phyloP scores from a whole-genome alignment of 164 flowering plant species.

The Umbellularia californica region DNA sequence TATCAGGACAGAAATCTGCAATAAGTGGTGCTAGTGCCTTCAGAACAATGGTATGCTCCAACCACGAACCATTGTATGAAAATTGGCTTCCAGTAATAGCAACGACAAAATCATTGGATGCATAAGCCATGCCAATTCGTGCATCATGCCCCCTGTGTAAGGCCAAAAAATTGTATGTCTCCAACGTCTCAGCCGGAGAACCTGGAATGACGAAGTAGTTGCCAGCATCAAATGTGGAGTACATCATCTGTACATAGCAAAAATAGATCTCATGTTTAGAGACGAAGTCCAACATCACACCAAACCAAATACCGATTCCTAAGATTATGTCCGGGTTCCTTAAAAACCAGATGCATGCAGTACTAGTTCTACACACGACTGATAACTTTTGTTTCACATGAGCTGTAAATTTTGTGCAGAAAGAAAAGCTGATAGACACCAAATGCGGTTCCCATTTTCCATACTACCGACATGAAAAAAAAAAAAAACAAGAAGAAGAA shows the following conservation, averaged over 20 bases:
- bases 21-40: slow-evolving; percentile 66
- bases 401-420: background rate
- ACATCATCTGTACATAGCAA: slow-evolving; percentile 52
- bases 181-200: slow-evolving; percentile 72
- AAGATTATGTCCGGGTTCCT: background rate
- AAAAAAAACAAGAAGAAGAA: no score
- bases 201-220: slow-evolving; percentile 90
- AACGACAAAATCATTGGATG: slow-evolving; percentile 52
- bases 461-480: no score
- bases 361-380: background rate
- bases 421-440: background rate
- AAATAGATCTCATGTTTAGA: background rate
- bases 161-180: slow-evolving; percentile 38
- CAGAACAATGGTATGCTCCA: slow-evolving; percentile 84
- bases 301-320: background rate
- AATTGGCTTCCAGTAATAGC: slow-evolving; percentile 75
- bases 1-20: slow-evolving; percentile 27
- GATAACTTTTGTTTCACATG: background rate
- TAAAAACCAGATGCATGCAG: background rate
- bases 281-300: slow-evolving; percentile 3
- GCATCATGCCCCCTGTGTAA: slow-evolving; percentile 26
- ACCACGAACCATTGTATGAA: slow-evolving; percentile 77
- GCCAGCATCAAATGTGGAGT: slow-evolving; percentile 76
- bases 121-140: slow-evolving; percentile 41
- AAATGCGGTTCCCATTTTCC: no score